Evolutionary conservation across 2,329 filamentous ascomycete species (phyloP).

Genomic region (Colletotrichum sansevieriae): DNA sequence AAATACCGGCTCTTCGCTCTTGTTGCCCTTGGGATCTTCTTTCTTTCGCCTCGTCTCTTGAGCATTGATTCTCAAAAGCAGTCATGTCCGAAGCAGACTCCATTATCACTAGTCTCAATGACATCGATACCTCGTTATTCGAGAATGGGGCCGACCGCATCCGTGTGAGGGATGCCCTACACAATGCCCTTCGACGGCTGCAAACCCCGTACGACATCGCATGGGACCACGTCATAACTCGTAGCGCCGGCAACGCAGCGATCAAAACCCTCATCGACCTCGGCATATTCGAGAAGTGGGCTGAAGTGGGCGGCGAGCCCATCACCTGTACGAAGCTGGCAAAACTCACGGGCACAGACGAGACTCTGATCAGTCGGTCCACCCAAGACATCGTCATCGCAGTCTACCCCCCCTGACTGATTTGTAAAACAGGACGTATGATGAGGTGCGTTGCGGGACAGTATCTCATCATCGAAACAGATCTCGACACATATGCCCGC

Average conservation of each 20-base stretch:
- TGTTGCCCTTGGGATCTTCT: not conserved
- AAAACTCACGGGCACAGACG: slow-evolving; percentile 50
- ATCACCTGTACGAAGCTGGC: slow-evolving; percentile 51
- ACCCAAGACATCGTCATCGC: not conserved
- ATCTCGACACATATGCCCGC: slow-evolving; percentile 50
- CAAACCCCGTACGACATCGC: slow-evolving; percentile 55
- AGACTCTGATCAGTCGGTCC: slow-evolving; percentile 49
- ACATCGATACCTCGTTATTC: slow-evolving; percentile 47
- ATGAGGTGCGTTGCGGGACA: slow-evolving; percentile 53
- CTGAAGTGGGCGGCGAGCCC: slow-evolving; percentile 46
- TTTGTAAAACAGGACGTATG: slow-evolving; percentile 47
- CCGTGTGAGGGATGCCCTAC: slow-evolving; percentile 50
- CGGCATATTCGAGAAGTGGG: slow-evolving; percentile 54
- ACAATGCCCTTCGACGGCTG: slow-evolving; percentile 48
- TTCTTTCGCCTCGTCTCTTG: not conserved
- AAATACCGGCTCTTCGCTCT: not conserved
- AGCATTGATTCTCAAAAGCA: not conserved
- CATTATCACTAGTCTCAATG: slow-evolving; percentile 46
- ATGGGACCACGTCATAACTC: slow-evolving; percentile 55
- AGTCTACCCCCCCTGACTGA: too few species aligned
- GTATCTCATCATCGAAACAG: slow-evolving; percentile 51
- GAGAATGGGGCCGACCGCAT: slow-evolving; percentile 50
- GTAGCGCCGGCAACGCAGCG: slow-evolving; percentile 49
- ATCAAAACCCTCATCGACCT: slow-evolving; percentile 54
- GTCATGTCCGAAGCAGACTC: slow-evolving; percentile 46